Evolutionary conservation across 495 filamentous ascomycete genomes (phyloP).

Genomic region (Pyrenula massariospora): DNA sequence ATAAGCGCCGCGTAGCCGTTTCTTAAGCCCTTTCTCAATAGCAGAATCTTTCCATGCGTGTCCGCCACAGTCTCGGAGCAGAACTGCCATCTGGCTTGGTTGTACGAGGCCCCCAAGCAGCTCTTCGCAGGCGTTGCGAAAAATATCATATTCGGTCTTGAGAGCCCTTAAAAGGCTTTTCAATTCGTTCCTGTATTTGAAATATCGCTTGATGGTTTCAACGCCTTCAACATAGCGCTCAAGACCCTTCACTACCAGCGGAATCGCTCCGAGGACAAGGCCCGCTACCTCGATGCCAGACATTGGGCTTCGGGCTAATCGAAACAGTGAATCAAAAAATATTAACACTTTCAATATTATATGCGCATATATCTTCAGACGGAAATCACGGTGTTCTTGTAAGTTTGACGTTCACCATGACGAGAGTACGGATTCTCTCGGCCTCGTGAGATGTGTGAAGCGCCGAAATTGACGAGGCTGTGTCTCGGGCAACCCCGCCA

Average conservation of each 20-base stretch:
- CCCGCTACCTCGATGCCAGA: slow-evolving; percentile 2
- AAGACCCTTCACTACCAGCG: background rate
- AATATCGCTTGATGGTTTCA: background rate
- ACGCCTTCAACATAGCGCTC: background rate
- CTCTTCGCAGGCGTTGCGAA: background rate
- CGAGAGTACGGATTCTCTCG: no score
- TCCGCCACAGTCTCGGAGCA: slow-evolving; percentile 1
- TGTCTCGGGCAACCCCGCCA: no score
- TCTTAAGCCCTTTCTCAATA: background rate
- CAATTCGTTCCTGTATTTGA: background rate
- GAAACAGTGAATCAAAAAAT: no score
- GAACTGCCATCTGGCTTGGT: background rate
- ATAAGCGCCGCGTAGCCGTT: background rate
- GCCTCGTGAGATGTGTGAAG: no score
- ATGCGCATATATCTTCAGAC: no score
- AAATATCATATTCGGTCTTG: background rate
- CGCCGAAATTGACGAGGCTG: no score
- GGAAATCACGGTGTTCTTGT: no score
- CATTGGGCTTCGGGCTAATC: no score
- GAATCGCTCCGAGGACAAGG: background rate
- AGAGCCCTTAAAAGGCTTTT: background rate
- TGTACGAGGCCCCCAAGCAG: background rate
- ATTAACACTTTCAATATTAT: no score
- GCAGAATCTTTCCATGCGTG: background rate
- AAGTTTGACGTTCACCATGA: no score